These are phyloP conservation scores for Fraxinus sp. DNA, from an alignment of 305 asterid genomes.

Conservation along the genomic window DNA sequence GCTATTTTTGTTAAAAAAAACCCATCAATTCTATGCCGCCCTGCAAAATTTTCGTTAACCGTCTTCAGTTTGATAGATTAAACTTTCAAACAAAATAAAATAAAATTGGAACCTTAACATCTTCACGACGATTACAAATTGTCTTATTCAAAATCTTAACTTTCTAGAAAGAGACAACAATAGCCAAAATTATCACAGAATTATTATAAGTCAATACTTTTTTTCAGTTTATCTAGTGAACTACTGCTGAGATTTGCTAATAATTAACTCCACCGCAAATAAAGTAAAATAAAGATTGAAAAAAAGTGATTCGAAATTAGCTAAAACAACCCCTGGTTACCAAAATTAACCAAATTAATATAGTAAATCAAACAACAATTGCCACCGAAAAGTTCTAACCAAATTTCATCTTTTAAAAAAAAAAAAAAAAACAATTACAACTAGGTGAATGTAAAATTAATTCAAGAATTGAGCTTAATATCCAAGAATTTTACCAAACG, in stretches of 20 bases:
- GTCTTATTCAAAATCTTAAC: not conserved
- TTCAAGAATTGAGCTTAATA: constrained; percentile 23
- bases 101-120: not conserved
- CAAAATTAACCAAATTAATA: constrained; percentile 24
- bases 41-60: not conserved
- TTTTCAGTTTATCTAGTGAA: not conserved
- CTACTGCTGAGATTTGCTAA: not conserved
- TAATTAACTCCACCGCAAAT: not conserved
- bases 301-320: not conserved
- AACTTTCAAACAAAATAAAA: not conserved
- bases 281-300: not conserved
- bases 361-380: constrained; percentile 21
- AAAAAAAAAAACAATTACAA: not conserved
- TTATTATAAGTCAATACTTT: not conserved
- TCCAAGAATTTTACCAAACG: constrained; percentile 18
- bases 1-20: not conserved
- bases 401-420: constrained; percentile 15
- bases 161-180: not conserved
- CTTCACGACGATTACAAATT: not conserved
- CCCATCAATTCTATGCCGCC: not conserved
- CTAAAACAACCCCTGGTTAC: constrained; percentile 14
- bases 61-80: not conserved
- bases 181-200: not conserved
- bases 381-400: constrained; percentile 26
- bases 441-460: constrained; percentile 37